These are phyloP conservation scores for Cyclocybe cylindracea DNA, from an alignment of 768 basidiomycete genomes.

Conservation along the genomic window DNA sequence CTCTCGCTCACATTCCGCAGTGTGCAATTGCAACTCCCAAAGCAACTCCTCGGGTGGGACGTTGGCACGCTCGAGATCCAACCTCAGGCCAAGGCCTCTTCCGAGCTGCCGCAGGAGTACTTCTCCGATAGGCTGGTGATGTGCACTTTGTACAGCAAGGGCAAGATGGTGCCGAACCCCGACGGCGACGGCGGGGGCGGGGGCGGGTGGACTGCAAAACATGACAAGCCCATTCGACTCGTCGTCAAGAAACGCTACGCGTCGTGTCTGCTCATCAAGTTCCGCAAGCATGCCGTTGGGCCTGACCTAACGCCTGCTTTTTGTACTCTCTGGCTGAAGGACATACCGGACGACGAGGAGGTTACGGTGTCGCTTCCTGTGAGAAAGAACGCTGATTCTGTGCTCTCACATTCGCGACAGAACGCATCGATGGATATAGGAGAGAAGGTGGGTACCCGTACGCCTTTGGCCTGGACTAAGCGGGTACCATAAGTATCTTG, in stretches of 20 bases:
- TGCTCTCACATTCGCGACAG: constrained; percentile 24
- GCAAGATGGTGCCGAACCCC: constrained; percentile 31
- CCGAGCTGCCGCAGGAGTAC: constrained; percentile 34
- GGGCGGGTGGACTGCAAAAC: constrained; percentile 29
- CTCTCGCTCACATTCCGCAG: constrained; percentile 70
- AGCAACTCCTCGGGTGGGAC: constrained; percentile 65
- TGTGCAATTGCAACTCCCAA: constrained; percentile 59
- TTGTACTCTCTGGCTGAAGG: constrained; percentile 43
- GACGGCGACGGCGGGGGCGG: constrained; percentile 15
- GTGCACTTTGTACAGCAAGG: constrained; percentile 36
- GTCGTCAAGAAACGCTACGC: constrained; percentile 42
- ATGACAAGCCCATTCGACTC: constrained; percentile 30
- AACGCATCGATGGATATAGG: constrained; percentile 25
- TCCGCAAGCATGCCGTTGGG: constrained; percentile 33
- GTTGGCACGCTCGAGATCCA: constrained; percentile 63
- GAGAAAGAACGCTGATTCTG: constrained; percentile 19
- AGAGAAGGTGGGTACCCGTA: constrained; percentile 29
- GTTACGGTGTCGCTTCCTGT: constrained; percentile 27
- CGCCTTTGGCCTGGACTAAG: constrained; percentile 43
- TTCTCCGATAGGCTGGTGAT: constrained; percentile 40
- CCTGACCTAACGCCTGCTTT: constrained; percentile 37
- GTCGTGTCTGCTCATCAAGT: constrained; percentile 38
- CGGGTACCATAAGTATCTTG: constrained; percentile 39
- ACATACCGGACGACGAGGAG: constrained; percentile 38
- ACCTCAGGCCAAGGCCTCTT: constrained; percentile 28